A percentile compares a stretch with the other conserved stretches of the same genome.
Conservation (phyloP, 2,329 filamentous ascomycete genomes). For the Cladosporium sp. region DNA sequence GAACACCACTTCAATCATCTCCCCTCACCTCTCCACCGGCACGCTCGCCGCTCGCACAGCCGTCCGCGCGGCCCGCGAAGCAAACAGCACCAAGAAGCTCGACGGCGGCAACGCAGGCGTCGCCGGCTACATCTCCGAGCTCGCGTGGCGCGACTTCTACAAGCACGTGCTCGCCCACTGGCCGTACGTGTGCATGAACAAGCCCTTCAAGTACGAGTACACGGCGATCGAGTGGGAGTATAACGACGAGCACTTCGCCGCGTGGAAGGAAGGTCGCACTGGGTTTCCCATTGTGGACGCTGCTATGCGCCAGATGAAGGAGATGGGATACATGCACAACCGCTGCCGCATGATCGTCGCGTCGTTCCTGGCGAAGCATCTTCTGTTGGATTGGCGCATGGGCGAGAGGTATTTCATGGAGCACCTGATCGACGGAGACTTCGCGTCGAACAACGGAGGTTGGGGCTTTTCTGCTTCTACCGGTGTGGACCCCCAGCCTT, state of each 20-base stretch:
- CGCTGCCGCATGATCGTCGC: conserved; percentile 78
- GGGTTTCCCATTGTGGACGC: conserved; percentile 82
- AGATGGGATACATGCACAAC: conserved; percentile 75
- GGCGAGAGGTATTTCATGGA: conserved; percentile 82
- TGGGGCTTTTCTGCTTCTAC: conserved; percentile 62
- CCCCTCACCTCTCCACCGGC: conserved; percentile 66
- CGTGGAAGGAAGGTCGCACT: conserved; percentile 69
- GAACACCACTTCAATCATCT: conserved; percentile 61
- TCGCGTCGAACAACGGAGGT: conserved; percentile 69
- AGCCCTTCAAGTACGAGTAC: conserved; percentile 77
- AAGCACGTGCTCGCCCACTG: conserved; percentile 77
- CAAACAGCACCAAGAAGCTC: conserved; percentile 57
- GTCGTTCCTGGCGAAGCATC: conserved; percentile 72
- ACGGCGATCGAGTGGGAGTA: conserved; percentile 80
- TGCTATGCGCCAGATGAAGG: conserved; percentile 70
- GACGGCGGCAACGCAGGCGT: conserved; percentile 62
- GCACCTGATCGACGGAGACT: conserved; percentile 70
- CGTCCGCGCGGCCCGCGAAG: conserved; percentile 55
- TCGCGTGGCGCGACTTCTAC: conserved; percentile 86
- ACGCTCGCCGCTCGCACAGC: conserved; percentile 62
- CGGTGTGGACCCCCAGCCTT: conserved; percentile 79
- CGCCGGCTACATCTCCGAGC: conserved; percentile 69
- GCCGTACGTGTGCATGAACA: conserved; percentile 77
- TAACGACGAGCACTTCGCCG: conserved; percentile 58
- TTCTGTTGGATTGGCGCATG: conserved; percentile 76